These are phyloP conservation scores for Puccinia horiana DNA, from an alignment of 1,284 basidiomycete genomes.

Conservation along the genomic window DNA sequence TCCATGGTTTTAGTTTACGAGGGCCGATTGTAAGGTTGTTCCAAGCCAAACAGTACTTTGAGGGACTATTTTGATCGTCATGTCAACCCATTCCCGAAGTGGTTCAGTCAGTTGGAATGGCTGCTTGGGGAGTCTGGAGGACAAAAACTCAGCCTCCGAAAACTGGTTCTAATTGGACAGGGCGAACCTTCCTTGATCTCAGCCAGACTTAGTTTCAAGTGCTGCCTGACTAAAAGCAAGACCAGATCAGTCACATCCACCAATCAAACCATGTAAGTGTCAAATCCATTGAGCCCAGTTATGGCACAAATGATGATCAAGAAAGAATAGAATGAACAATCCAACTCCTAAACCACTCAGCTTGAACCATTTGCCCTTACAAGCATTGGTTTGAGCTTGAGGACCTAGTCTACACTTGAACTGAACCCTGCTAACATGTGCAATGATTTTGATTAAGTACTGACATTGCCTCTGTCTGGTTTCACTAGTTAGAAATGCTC, in stretches of 20 bases:
- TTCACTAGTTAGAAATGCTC: not conserved
- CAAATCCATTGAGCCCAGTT: not conserved
- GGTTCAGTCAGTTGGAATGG: no score
- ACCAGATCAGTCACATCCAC: not conserved
- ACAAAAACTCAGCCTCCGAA: no score
- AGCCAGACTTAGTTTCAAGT: not conserved
- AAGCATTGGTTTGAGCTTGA: conserved; percentile 20
- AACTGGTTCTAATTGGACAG: not conserved
- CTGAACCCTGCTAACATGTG: not conserved
- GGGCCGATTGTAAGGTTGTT: no score
- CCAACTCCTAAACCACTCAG: conserved; percentile 9
- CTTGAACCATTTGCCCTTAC: not conserved
- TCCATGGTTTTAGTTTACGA: not conserved
- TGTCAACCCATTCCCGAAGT: no score
- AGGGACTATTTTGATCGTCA: no score
- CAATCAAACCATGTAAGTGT: not conserved
- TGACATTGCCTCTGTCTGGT: not conserved
- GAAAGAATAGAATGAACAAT: conserved; percentile 13
- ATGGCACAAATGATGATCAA: conserved; percentile 32
- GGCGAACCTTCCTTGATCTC: not conserved
- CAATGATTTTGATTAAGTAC: not conserved
- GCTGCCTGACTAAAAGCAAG: not conserved
- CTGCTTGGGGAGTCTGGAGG: no score
- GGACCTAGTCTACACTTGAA: conserved; percentile 28
- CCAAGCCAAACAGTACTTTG: no score